These are phyloP conservation scores for Candida anglica DNA, from an alignment of 805 yeast genomes.

Conservation along the genomic window DNA sequence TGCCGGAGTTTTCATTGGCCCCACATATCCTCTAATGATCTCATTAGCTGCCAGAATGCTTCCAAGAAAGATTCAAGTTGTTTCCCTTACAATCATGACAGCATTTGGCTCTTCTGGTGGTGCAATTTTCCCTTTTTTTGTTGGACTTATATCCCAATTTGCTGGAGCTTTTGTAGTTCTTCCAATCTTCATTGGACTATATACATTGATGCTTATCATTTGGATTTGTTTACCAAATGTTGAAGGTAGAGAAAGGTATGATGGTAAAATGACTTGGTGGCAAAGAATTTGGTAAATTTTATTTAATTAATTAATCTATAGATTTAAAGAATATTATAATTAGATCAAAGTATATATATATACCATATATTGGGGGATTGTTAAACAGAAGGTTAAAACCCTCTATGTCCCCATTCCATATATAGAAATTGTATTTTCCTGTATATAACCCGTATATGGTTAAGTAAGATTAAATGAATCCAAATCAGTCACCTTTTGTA, in stretches of 20 bases:
- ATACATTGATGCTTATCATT: constrained; percentile 20
- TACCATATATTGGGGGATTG: too few species aligned
- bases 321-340: too few species aligned
- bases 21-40: constrained; percentile 55
- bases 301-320: too few species aligned
- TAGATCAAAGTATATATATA: too few species aligned
- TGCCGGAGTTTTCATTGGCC: constrained; percentile 63
- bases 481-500: too few species aligned
- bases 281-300: constrained; percentile 8
- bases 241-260: constrained; percentile 2
- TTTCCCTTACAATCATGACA: constrained; percentile 47
- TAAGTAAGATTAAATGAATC: too few species aligned
- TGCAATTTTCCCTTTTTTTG: constrained; percentile 52
- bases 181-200: constrained; percentile 42
- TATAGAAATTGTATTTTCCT: too few species aligned
- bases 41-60: constrained; percentile 39
- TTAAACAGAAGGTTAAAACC: too few species aligned
- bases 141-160: constrained; percentile 46
- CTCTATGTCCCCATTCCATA: too few species aligned
- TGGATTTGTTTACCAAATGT: constrained; percentile 5
- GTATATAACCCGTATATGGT: too few species aligned
- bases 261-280: constrained; percentile 1
- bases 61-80: constrained; percentile 49
- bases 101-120: constrained; percentile 59
- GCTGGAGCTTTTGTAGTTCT: constrained; percentile 47